Percentiles rank a stretch among this genome's conserved stretches.
Evolutionary conservation across 164 flowering plant species (phyloP).

Genomic region (Chimonanthus praecox): DNA sequence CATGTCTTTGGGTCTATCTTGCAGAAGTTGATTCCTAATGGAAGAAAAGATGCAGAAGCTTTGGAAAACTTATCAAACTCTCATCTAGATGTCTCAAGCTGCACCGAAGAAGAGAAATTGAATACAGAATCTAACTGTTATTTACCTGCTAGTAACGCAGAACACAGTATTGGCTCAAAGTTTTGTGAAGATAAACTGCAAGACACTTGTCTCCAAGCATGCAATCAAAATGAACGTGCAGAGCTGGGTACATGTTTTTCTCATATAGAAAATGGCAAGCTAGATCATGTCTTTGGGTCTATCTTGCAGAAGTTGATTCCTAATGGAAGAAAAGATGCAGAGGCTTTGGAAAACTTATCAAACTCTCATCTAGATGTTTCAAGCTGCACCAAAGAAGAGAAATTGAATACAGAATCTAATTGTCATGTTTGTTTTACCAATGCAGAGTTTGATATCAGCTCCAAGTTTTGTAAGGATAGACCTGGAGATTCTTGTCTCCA

Average conservation of each 20-base stretch:
- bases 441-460: slow-evolving; percentile 2
- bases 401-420: background rate
- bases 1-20: slow-evolving; percentile 22
- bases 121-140: too few relatives aligned
- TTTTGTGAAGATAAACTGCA: slow-evolving; percentile 6
- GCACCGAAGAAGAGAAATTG: too few relatives aligned
- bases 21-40: slow-evolving; percentile 51
- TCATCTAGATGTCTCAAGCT: slow-evolving; percentile 13
- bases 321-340: slow-evolving; percentile 31
- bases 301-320: slow-evolving; percentile 46
- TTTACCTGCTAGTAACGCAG: background rate
- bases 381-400: slow-evolving; percentile 13
- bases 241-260: slow-evolving; percentile 21
- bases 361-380: slow-evolving; percentile 15
- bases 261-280: slow-evolving; percentile 20
- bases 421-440: slow-evolving; percentile 9
- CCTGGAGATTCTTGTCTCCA: slow-evolving; percentile 17
- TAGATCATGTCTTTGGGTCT: slow-evolving; percentile 28
- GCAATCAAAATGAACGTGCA: slow-evolving; percentile 13
- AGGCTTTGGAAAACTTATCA: slow-evolving; percentile 6
- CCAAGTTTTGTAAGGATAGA: background rate
- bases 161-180: background rate
- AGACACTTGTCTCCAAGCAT: slow-evolving; percentile 14
- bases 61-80: slow-evolving; percentile 12
- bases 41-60: slow-evolving; percentile 23